Base-by-base conservation (phyloP, 768 basidiomycete species). In the Lactifluus rugatus region DNA sequence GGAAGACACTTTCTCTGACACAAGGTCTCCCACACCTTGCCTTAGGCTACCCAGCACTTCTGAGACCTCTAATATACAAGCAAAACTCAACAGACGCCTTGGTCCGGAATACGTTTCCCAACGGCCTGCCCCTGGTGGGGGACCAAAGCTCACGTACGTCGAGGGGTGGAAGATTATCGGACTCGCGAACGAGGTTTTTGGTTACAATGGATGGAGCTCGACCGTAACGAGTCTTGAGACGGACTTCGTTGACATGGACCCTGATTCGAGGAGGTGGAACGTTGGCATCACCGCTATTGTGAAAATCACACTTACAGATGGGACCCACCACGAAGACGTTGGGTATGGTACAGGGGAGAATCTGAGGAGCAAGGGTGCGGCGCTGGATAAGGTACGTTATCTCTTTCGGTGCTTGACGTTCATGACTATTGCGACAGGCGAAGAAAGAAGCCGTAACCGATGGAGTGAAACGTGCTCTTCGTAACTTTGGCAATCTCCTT, bases 81-180 rank as follows among this genome's bases (percentile, higher is more conserved):
- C 79, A 13, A 89, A 92, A 69, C 77, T 99, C 31, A 78, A 87
- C 66, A 85, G 84, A 71, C 89, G 87, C 64, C 83, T 99, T 19
- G 96, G 96, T 2, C 96, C 96, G 1, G 96, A 98, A 73, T 96
- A 81, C 66, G 81, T 99, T 55, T 92, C 89, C 2, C 85, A 87
- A 62, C 78, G 96, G 16, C 86, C 89, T 7, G 94, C 95, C 4
- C 92, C 90, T 2, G 87, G 85, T 17, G 88, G 87, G 42, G 90
- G 89, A 3, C 80, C 81, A 16, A 96, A 94, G 70, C 74, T 99
- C 47, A 93, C 87, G 16, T 97, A 99, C 67, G 87, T 88, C 1
- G 95, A 98, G 69, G 96, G 95, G 0, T 98, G 95, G 95, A 94
- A 92, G 73, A 85, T 93, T 37, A 96, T 99, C 71, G 95, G 94